Base-by-base conservation (phyloP, 768 basidiomycete genomes). In the Cystoderma amianthinum region DNA sequence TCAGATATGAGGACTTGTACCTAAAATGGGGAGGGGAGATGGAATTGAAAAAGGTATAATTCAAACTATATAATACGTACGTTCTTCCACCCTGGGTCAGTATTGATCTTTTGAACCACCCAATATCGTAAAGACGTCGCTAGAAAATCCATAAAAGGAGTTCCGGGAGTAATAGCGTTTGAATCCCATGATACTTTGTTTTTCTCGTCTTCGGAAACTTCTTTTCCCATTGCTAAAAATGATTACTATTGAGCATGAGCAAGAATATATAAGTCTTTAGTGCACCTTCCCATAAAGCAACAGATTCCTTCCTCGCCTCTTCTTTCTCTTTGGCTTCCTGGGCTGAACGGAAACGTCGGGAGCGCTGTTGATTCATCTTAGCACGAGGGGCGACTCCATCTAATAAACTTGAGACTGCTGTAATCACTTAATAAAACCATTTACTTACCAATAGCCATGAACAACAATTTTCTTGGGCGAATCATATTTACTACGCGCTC, bases 351-450 rank as follows among this genome's bases (percentile, higher is more conserved):
- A 99, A 99, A 42, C 96, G 91, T 50, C 96, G 76, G 12, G 93
- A 92, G 7, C 96, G 90, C 60, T 99, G 96, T 56, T 99, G 96
- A 58, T 99, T 99, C 96, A 99, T 99, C 68, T 99, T 99, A 30
- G 96, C 96, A 54, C 95, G 82, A 22, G 95, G 95, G 7, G 95
- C 95, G 16, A 97, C 95, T 45, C 95, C 95, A 55, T 98, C 94
- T 95, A 42, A 32, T 6, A 21, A 28, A 32, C 4, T 34, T 47
- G 9, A 43, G 24, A 16, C 23, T 10, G 36, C 25, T 28, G 25
- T 28, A 28, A n/a, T 28, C 25, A 28, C 25, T 28, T 28, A n/a
- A 28, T 28, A n/a, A n/a, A 28, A 7, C n/a, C n/a, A n/a, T 11
- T 32, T 35, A 32, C 79, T 45, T 40, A 91, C 94, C 95, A 53